Evolutionary conservation across 1,284 basidiomycete genomes (phyloP), one percentile per base, ranked within the genome.

Genomic region (Irpex sp.): DNA sequence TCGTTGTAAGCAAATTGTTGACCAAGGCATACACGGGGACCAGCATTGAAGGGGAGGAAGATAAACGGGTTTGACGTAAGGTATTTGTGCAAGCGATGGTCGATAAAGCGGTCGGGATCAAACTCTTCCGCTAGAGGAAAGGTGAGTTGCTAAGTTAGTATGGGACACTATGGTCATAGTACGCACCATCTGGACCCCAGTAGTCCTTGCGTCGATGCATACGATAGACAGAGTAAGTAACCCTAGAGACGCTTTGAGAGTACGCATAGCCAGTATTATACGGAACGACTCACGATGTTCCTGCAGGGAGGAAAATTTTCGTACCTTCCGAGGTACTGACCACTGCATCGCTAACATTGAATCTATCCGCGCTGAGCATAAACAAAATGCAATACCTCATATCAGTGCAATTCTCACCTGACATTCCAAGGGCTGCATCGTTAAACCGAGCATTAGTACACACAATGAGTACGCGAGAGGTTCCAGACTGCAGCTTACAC

Each of bases 31-130:
- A 90, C 89, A 3, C 89, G 80, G 4, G 87, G 87, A 1, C 88
- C 88, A 0, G 86, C 89, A 74, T 90, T 90, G 84, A 91, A 91
- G 2, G 90, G 89, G 1, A 88, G 77, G 80, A 90, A 91, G 65
- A 90, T 89, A 79, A 85, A 89, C 4, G 90, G 90, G 74, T 91
- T 90, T 1, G 85, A 82, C 0, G 83, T 84, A 15, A 89, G 80
- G 71, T 89, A 89, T 72, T 85, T 87, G 44, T 82, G 80, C 5
- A 88, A 66, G 43, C 89, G 81, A 13, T 86, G 82, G 77, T 91
- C 89, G 49, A 91, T 74, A 82, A 89, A 91, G 3, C 90, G 82
- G 72, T 90, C 87, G 0, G 90, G 91, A 72, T 91, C 89, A 73
- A 91, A 92, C 68, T 84, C 76, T n/a, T 84, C 77, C 0, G 87